Percentiles rank a stretch among this genome's conserved stretches.
Conservation (phyloP, 2,329 filamentous ascomycete genomes). For the Fusarium xylarioides region DNA sequence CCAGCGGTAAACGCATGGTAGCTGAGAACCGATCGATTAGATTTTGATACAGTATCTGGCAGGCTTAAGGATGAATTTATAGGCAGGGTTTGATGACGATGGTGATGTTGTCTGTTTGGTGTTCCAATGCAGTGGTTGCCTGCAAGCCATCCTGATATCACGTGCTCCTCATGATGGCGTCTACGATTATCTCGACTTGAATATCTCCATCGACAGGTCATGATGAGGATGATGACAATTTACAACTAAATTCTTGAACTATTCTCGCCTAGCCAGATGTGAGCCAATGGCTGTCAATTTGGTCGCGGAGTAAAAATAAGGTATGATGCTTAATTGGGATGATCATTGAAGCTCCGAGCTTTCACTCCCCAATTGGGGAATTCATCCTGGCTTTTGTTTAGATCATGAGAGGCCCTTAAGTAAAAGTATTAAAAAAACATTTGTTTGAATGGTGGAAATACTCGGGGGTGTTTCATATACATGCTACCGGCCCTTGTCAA, state of each 20-base stretch:
- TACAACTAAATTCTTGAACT: background rate
- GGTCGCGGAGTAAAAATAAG: background rate
- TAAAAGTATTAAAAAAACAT: background rate
- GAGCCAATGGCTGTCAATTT: background rate
- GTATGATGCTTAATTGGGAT: slow-evolving; percentile 20
- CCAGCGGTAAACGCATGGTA: background rate
- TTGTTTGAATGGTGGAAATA: slow-evolving; percentile 37
- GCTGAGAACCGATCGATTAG: background rate
- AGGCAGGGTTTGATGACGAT: background rate
- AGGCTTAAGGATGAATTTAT: background rate
- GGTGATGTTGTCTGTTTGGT: background rate
- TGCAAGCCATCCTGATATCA: background rate
- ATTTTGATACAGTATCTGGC: background rate
- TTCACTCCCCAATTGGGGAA: slow-evolving; percentile 2
- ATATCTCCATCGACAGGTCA: background rate
- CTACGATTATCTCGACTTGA: background rate
- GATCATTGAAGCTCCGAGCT: slow-evolving; percentile 18
- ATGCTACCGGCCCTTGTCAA: background rate
- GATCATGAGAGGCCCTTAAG: slow-evolving; percentile 12
- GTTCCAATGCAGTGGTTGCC: background rate
- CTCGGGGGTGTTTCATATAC: slow-evolving; percentile 14
- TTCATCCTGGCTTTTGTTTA: slow-evolving; percentile 12
- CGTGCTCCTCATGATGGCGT: background rate
- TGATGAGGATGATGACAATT: background rate
- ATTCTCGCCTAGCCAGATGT: background rate